Percentiles rank a stretch among this genome's conserved stretches.
Conservation (phyloP, 2,329 filamentous ascomycete genomes). For the Helicocarpus griseus region DNA sequence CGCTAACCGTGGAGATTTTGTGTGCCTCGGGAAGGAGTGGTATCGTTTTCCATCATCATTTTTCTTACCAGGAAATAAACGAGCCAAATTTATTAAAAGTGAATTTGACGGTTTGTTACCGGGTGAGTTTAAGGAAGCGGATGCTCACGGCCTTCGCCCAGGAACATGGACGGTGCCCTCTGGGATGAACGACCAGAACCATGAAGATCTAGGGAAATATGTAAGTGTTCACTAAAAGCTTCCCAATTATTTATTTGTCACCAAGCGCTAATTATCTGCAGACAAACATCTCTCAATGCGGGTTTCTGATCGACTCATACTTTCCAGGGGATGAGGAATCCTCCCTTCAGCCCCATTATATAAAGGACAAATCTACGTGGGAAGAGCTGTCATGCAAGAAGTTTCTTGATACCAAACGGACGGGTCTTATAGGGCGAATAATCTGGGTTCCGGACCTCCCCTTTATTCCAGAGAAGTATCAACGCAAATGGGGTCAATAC, state of each 20-base stretch:
- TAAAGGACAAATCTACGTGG: constrained; percentile 66
- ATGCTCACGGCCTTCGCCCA: constrained; percentile 61
- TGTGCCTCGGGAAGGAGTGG: constrained; percentile 96
- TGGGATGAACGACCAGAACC: constrained; percentile 87
- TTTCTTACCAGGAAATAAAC: constrained; percentile 73
- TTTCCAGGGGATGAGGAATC: constrained; percentile 55
- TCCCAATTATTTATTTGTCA: not conserved
- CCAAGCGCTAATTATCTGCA: constrained; percentile 22
- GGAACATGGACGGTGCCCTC: constrained; percentile 74
- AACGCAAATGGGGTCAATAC: constrained; percentile 76
- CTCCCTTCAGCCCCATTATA: constrained; percentile 68
- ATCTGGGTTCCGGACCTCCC: constrained; percentile 70
- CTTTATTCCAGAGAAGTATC: constrained; percentile 58
- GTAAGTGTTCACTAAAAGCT: constrained; percentile 34
- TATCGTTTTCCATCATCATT: constrained; percentile 94
- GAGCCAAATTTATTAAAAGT: constrained; percentile 80
- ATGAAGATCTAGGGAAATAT: constrained; percentile 81
- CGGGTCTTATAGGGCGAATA: constrained; percentile 62
- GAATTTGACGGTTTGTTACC: constrained; percentile 84
- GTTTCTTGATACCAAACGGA: constrained; percentile 73
- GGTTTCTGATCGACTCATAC: constrained; percentile 80
- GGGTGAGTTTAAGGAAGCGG: constrained; percentile 72
- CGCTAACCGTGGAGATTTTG: constrained; percentile 52
- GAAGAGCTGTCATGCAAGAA: constrained; percentile 62
- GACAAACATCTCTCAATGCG: constrained; percentile 62